These are phyloP conservation scores for Chenopodium suecicum DNA, from an alignment of 148 eudicot genomes.

Conservation along the genomic window DNA sequence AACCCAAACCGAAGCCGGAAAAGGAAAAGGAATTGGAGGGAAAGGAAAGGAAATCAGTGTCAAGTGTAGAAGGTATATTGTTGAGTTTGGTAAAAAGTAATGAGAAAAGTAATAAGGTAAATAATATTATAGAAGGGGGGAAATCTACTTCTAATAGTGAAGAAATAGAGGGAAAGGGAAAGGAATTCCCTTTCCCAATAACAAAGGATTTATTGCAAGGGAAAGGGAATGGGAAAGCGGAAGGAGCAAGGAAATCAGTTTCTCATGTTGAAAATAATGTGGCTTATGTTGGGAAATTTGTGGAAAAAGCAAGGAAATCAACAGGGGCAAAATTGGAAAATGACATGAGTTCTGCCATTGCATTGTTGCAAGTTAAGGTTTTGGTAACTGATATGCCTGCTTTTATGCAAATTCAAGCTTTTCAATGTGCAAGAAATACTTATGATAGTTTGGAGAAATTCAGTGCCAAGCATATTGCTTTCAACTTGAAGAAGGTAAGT, in stretches of 20 bases:
- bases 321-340: conserved; percentile 32
- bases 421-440: conserved; percentile 66
- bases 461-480: conserved; percentile 70
- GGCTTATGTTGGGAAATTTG: conserved; percentile 31
- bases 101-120: conserved; percentile 2
- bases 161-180: conserved; percentile 12
- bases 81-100: conserved; percentile 15
- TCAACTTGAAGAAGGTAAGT: conserved; percentile 71
- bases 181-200: conserved; percentile 47
- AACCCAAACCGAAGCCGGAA: conserved; percentile 19
- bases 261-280: conserved; percentile 34
- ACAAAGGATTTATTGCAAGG: conserved; percentile 15
- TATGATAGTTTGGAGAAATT: conserved; percentile 79
- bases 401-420: conserved; percentile 87
- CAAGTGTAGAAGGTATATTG: conserved; percentile 11
- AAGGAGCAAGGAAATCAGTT: conserved; percentile 35
- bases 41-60: conserved; percentile 13
- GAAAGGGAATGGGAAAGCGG: conserved; percentile 9
- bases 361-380: conserved; percentile 57
- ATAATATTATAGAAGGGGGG: conserved; percentile 13
- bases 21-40: neutral
- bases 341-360: conserved; percentile 39
- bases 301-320: conserved; percentile 35
- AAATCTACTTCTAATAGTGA: conserved; percentile 34
- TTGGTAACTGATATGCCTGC: conserved; percentile 85